Conservation (phyloP, 805 yeast species). For the Tetrapisispora namnaoensis region DNA sequence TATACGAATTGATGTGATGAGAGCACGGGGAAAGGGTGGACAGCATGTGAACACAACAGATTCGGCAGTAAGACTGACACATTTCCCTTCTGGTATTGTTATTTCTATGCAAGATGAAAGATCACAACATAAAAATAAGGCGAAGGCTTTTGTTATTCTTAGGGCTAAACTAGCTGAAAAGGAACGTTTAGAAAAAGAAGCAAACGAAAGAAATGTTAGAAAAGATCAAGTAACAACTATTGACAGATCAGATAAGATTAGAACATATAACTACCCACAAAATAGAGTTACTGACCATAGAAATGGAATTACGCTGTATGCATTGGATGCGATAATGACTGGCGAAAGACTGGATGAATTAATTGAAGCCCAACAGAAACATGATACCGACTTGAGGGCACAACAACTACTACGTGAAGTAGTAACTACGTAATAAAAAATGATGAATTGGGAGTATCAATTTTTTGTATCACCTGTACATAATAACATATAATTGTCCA, state of each 20-base stretch:
- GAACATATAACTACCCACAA: conserved; percentile 91
- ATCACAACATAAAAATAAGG: conserved; percentile 89
- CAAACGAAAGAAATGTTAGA: conserved; percentile 55
- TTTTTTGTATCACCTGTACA: not conserved
- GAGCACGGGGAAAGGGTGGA: conserved; percentile 96
- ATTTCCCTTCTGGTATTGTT: conserved; percentile 80
- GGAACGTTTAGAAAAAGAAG: conserved; percentile 56
- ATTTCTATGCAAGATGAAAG: conserved; percentile 92
- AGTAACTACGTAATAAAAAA: too few species aligned
- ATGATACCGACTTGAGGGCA: conserved; percentile 39
- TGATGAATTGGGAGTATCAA: too few species aligned
- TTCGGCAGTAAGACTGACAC: conserved; percentile 89
- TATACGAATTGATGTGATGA: conserved; percentile 89
- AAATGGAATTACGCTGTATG: conserved; percentile 71
- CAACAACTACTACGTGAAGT: conserved; percentile 27
- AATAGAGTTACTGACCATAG: conserved; percentile 91
- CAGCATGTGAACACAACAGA: conserved; percentile 97
- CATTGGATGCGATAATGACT: conserved; percentile 53
- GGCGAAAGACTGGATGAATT: conserved; percentile 51
- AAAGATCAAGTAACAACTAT: conserved; percentile 80
- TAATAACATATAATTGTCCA: not conserved
- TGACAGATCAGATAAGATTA: conserved; percentile 83
- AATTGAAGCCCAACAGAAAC: conserved; percentile 41
- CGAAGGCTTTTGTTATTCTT: conserved; percentile 76
- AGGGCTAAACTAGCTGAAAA: conserved; percentile 77